Base-by-base conservation (phyloP, 805 yeast species). In the Lipomyces orientalis region DNA sequence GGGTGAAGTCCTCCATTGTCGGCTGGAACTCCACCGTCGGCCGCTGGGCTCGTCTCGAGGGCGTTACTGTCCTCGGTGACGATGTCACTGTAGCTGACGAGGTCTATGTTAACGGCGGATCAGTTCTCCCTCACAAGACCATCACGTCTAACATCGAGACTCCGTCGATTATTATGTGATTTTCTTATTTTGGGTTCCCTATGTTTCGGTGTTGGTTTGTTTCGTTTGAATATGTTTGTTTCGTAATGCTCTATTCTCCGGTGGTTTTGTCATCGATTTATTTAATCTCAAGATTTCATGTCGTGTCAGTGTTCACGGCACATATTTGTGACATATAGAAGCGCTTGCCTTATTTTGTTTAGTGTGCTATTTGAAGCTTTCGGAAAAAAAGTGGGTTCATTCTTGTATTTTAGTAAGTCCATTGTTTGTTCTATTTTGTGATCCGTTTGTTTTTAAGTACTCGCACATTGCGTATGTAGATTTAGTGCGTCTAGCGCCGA, bases 11-110 rank as follows among this genome's bases (percentile, higher is more conserved):
- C 77, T 90, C 99, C 77, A 95, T 95, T 81, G 97, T 95, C 74
- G 99, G 99, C 77, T 95, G 99, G 99, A 89, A 93, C 87, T 93
- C 97, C 72, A 91, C 91, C 76, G 94, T 95, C 77, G 99, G 99
- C 81, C 89, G 88, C 83, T 95, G 99, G 99, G 97, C 98, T 73
- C 92, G 99, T 86, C 87, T 95, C 73, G 98, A 95, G 83, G 97
- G 97, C 85, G 91, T 88, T 77, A 91, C 98, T 71, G 99, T 95
- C 69, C 87, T 95, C 78, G 99, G 99, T 84, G 99, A 95, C 81
- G 99, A 95, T 75, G 99, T 95, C 74, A 96, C 93, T 81, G 92
- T 95, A 80, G 92, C 94, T 85, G 98, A 95, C 80, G 99, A 94
- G 86, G 87, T 95, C 80, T 95, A 95, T 87, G 97, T 95, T 77